phyloP scores from a whole-genome alignment of 352 stramenopile species.

The Phytophthora chlamydospora region DNA sequence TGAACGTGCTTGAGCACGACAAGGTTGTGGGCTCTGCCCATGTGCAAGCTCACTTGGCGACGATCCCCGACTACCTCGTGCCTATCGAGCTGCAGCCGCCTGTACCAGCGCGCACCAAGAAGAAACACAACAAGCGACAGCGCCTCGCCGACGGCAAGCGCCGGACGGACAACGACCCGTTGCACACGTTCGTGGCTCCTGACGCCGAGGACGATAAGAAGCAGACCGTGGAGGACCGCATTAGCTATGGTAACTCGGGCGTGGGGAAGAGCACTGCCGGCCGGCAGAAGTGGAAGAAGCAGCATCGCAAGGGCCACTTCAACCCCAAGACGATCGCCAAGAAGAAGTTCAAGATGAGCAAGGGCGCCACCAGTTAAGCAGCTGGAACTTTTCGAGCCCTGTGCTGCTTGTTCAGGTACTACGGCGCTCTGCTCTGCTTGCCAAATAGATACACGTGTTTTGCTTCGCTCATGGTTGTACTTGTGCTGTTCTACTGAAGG shows the following conservation, averaged over 20 bases:
- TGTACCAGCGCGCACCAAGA: slow-evolving; percentile 65
- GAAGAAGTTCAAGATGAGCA: slow-evolving; percentile 80
- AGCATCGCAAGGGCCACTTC: slow-evolving; percentile 92
- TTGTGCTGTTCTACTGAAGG: slow-evolving; percentile 21
- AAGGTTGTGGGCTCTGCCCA: slow-evolving; percentile 93
- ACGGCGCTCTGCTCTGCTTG: slow-evolving; percentile 28
- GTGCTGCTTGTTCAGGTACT: slow-evolving; percentile 16
- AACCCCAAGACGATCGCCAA: slow-evolving; percentile 91
- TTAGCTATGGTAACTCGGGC: slow-evolving; percentile 90
- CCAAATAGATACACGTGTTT: slow-evolving; percentile 54
- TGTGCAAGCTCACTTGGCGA: slow-evolving; percentile 95
- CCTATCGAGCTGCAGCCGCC: slow-evolving; percentile 94
- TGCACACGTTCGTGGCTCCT: slow-evolving; percentile 93
- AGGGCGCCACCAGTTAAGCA: slow-evolving; percentile 65
- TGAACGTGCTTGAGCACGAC: slow-evolving; percentile 97
- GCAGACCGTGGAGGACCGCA: slow-evolving; percentile 75
- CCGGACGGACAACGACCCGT: slow-evolving; percentile 95
- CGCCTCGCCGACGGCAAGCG: slow-evolving; percentile 73
- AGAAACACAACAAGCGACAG: slow-evolving; percentile 78
- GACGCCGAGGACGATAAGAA: slow-evolving; percentile 61
- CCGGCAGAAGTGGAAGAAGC: slow-evolving; percentile 94
- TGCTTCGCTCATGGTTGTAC: slow-evolving; percentile 21
- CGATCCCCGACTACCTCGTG: slow-evolving; percentile 97
- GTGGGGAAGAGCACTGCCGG: slow-evolving; percentile 93
- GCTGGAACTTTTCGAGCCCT: slow-evolving; percentile 11